Conservation (phyloP, 2,329 filamentous ascomycete species). For the Diplocarpon mali region DNA sequence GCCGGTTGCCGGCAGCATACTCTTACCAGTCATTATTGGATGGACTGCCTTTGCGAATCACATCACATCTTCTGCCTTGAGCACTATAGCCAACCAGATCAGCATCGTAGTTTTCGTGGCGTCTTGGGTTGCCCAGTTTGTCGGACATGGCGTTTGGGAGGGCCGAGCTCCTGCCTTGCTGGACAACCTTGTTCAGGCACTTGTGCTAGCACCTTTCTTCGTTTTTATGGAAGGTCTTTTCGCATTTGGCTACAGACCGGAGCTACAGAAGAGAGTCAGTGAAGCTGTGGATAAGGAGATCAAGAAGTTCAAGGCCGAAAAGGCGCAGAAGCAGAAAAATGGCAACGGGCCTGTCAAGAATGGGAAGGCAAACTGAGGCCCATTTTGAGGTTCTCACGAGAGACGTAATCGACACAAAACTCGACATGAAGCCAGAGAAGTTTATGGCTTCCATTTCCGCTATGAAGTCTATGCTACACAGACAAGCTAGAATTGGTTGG, state of each 20-base stretch:
- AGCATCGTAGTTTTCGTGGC: conserved; percentile 60
- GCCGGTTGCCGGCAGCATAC: conserved; percentile 73
- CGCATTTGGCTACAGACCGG: conserved; percentile 77
- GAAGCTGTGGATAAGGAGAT: conserved; percentile 67
- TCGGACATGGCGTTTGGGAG: conserved; percentile 86
- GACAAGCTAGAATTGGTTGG: neutral
- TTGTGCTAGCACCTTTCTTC: conserved; percentile 90
- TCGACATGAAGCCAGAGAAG: neutral
- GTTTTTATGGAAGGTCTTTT: conserved; percentile 96
- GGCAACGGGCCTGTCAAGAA: conserved; percentile 31
- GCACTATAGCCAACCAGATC: conserved; percentile 31
- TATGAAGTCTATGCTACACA: neutral
- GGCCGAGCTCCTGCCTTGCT: conserved; percentile 77
- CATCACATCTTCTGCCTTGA: conserved; percentile 39
- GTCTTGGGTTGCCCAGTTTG: conserved; percentile 80
- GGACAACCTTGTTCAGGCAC: conserved; percentile 82
- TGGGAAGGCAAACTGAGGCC: conserved; percentile 36
- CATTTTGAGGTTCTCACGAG: neutral
- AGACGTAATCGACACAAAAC: neutral
- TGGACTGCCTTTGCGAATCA: conserved; percentile 68
- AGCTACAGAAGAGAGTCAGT: conserved; percentile 72
- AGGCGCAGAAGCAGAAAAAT: conserved; percentile 36
- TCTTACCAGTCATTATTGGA: conserved; percentile 66
- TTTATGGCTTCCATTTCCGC: neutral
- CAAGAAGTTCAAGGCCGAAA: conserved; percentile 55